Evolutionary conservation across 192 early-diverging fungal genomes (phyloP).

Genomic region (Podila minutissima): DNA sequence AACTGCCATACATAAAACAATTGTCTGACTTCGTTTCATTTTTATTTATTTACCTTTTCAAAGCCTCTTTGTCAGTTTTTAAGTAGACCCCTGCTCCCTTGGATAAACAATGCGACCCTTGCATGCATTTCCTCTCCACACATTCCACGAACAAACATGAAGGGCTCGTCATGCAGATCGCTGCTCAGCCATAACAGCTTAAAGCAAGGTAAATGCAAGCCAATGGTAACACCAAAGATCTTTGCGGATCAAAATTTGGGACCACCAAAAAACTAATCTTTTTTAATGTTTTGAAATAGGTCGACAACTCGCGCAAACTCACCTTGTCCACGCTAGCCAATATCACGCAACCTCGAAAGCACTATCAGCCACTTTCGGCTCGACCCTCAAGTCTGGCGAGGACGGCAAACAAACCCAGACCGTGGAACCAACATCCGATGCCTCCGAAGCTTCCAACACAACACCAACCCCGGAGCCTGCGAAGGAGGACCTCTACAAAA

Average conservation of each 20-base stretch:
- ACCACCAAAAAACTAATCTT: neutral
- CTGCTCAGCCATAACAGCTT: neutral
- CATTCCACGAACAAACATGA: neutral
- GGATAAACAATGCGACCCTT: neutral
- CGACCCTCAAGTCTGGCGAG: neutral
- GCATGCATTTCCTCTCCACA: neutral
- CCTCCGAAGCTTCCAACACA: neutral
- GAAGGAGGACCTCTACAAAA: slow-evolving; percentile 30
- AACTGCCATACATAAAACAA: neutral
- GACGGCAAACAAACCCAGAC: neutral
- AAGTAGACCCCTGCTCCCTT: neutral
- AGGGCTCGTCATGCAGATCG: neutral
- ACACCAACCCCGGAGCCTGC: neutral
- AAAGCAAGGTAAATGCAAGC: neutral
- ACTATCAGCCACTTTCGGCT: neutral
- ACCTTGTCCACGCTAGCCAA: neutral
- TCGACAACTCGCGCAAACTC: neutral
- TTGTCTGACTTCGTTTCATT: neutral
- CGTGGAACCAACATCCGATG: neutral
- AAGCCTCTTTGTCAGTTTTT: no score
- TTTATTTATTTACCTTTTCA: neutral
- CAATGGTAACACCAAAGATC: neutral
- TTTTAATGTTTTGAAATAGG: neutral
- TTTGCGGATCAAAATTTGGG: neutral
- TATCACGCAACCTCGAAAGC: neutral